Conservation (phyloP, 371 early-diverging fungal genomes). For the Mucor saturninus region DNA sequence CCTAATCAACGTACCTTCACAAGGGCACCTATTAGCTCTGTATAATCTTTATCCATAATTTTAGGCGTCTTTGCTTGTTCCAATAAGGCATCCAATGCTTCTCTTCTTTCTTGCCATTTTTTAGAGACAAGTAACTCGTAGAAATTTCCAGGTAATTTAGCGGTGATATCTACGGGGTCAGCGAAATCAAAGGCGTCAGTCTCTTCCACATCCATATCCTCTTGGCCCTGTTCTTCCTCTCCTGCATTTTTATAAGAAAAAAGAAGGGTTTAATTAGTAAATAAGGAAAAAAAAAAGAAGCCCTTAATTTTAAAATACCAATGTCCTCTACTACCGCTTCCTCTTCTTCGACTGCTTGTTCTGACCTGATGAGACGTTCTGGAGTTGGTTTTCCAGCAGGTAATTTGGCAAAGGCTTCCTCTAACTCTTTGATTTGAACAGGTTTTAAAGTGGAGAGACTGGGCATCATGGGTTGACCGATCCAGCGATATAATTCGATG, state of each 20-base stretch:
- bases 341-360: slow-evolving; percentile 64
- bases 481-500: slow-evolving; percentile 82
- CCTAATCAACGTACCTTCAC: slow-evolving; percentile 66
- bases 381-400: slow-evolving; percentile 71
- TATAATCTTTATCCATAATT: slow-evolving; percentile 77
- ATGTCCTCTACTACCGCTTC: slow-evolving; percentile 47
- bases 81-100: slow-evolving; percentile 80
- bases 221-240: slow-evolving; percentile 23
- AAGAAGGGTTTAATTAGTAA: background rate
- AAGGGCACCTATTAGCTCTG: slow-evolving; percentile 82
- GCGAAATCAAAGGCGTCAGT: slow-evolving; percentile 69
- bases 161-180: slow-evolving; percentile 90
- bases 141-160: slow-evolving; percentile 83
- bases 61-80: slow-evolving; percentile 75
- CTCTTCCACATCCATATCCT: slow-evolving; percentile 52
- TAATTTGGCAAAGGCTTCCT: slow-evolving; percentile 80
- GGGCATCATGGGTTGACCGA: slow-evolving; percentile 71
- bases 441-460: slow-evolving; percentile 77
- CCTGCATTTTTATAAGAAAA: slow-evolving; percentile 5
- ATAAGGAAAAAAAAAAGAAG: background rate
- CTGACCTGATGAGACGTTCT: slow-evolving; percentile 78
- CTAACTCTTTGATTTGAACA: slow-evolving; percentile 91
- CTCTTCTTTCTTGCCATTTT: slow-evolving; percentile 97
- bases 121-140: slow-evolving; percentile 76
- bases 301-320: background rate